phyloP scores from a whole-genome alignment of 768 basidiomycete species.

The Stropharia rugosoannulata region DNA sequence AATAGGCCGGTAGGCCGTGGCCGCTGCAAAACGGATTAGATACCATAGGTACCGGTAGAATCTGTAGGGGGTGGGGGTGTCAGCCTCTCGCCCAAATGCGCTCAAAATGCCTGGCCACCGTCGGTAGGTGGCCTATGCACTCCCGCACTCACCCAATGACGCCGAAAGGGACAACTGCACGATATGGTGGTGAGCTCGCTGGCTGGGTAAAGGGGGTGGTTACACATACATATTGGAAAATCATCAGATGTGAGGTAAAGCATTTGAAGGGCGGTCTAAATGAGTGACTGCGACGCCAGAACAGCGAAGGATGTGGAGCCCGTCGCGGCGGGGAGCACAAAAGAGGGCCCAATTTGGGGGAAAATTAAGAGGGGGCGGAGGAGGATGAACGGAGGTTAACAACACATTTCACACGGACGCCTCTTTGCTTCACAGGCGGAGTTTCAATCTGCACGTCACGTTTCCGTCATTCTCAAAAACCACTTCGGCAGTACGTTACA shows the following conservation, averaged over 20 bases:
- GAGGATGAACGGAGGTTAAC: slow-evolving; percentile 8
- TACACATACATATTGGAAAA: slow-evolving; percentile 82
- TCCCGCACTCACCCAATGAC: slow-evolving; percentile 66
- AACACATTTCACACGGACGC: neutral
- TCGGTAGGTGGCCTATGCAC: neutral
- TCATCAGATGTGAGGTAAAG: slow-evolving; percentile 89
- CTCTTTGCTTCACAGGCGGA: neutral
- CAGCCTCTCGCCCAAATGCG: slow-evolving; percentile 3
- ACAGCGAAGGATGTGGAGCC: slow-evolving; percentile 21
- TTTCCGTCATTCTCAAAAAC: neutral
- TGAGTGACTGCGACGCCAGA: slow-evolving; percentile 40
- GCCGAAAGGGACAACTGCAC: slow-evolving; percentile 82
- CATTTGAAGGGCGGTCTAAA: slow-evolving; percentile 47
- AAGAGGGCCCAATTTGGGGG: slow-evolving; percentile 10
- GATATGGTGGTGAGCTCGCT: slow-evolving; percentile 13
- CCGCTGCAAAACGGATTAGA: slow-evolving; percentile 79
- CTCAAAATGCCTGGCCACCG: neutral
- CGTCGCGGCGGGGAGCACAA: slow-evolving; percentile 19
- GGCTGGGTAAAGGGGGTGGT: neutral
- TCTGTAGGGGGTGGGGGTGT: slow-evolving; percentile 35
- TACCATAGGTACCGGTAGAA: slow-evolving; percentile 97
- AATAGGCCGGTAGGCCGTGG: slow-evolving; percentile 80
- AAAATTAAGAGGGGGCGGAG: slow-evolving; percentile 6
- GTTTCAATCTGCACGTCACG: neutral
- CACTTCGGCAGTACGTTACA: neutral